phyloP scores from a whole-genome alignment of 495 filamentous ascomycete genomes.

The Talaromyces trachyspermus region DNA sequence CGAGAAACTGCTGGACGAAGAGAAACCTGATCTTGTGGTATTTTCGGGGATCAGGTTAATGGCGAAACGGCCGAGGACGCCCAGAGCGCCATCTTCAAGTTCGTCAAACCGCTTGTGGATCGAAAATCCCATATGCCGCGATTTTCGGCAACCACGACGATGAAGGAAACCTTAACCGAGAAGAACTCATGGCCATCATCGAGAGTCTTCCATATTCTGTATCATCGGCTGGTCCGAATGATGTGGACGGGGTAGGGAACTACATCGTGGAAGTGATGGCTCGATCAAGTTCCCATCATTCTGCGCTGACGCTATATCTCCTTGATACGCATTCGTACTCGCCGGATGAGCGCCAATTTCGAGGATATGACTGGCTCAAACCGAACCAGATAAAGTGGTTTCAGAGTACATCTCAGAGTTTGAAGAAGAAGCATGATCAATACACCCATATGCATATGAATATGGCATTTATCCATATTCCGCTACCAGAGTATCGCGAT shows the following conservation, averaged over 20 bases:
- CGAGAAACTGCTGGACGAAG: conserved; percentile 70
- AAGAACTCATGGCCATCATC: conserved; percentile 73
- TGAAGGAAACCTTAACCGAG: conserved; percentile 72
- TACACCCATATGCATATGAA: conserved; percentile 93
- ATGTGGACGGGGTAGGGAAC: conserved; percentile 86
- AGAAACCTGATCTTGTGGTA: conserved; percentile 86
- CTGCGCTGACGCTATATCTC: conserved; percentile 85
- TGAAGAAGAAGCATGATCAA: conserved; percentile 65
- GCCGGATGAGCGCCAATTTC: conserved; percentile 76
- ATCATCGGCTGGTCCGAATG: conserved; percentile 69
- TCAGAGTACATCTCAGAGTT: conserved; percentile 57
- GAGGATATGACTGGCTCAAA: conserved; percentile 95
- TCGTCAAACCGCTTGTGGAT: conserved; percentile 75
- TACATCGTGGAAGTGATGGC: conserved; percentile 89
- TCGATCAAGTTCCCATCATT: conserved; percentile 68
- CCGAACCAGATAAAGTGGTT: conserved; percentile 93
- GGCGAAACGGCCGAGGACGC: conserved; percentile 86
- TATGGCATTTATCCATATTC: conserved; percentile 96
- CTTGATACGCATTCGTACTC: conserved; percentile 91
- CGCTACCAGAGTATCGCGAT: conserved; percentile 75
- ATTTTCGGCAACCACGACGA: conserved; percentile 99
- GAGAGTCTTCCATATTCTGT: conserved; percentile 85
- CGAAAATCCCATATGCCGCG: conserved; percentile 85
- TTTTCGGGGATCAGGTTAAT: conserved; percentile 93
- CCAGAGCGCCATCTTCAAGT: conserved; percentile 93